A percentile compares a stretch with the other conserved stretches of the same genome.
These are phyloP conservation scores for Hortiboletus flavorubellus DNA, from an alignment of 768 basidiomycete genomes.

Conservation along the genomic window DNA sequence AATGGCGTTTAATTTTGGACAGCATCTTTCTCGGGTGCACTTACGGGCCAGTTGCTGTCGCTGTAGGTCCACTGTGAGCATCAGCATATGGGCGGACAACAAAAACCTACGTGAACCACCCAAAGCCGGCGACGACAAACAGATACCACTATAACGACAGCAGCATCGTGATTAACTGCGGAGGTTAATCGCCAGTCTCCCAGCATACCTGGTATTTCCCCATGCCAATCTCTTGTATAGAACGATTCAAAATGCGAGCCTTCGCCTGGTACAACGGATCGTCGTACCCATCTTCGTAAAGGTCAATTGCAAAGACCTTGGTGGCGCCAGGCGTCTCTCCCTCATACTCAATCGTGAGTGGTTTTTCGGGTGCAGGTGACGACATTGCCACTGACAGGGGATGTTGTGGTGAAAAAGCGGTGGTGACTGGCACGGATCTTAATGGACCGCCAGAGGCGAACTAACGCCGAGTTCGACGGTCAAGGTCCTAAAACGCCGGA, in stretches of 20 bases:
- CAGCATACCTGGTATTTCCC: constrained; percentile 47
- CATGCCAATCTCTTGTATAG: constrained; percentile 55
- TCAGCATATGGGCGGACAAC: not conserved
- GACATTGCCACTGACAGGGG: not conserved
- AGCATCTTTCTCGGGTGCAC: not conserved
- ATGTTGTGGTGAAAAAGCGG: not conserved
- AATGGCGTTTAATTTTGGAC: not conserved
- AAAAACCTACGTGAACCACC: constrained; percentile 39
- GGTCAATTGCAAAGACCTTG: constrained; percentile 16
- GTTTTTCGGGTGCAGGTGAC: not conserved
- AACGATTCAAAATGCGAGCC: constrained; percentile 43
- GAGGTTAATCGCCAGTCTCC: too few relatives aligned
- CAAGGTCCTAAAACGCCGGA: too few relatives aligned
- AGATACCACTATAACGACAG: constrained; percentile 33
- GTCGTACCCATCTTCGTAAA: constrained; percentile 35
- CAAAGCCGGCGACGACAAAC: constrained; percentile 39
- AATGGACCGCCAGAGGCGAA: not conserved
- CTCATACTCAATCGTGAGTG: not conserved
- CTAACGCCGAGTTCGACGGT: too few relatives aligned
- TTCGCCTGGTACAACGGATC: constrained; percentile 51
- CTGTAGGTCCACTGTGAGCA: constrained; percentile 6
- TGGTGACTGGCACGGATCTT: not conserved
- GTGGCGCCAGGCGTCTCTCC: not conserved
- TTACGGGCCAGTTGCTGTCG: constrained; percentile 40
- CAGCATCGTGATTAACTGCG: not conserved